phyloP scores from a whole-genome alignment of 805 yeast genomes.

The Candida peoriensis region DNA sequence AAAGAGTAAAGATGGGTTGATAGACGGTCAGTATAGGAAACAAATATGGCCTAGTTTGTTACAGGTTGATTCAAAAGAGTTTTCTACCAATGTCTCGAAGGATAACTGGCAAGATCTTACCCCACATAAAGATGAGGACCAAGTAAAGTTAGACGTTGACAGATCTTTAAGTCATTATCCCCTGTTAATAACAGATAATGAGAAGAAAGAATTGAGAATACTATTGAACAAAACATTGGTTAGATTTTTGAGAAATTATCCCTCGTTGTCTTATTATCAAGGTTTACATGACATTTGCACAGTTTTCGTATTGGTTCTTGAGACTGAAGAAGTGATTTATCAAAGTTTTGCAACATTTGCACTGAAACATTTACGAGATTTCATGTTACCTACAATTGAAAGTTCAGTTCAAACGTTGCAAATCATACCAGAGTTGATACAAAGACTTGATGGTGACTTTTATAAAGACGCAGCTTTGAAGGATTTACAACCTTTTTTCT shows the following conservation, averaged over 20 bases:
- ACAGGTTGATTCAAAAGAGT: slow-evolving; percentile 31
- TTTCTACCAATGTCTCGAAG: no score
- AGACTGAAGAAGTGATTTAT: slow-evolving; percentile 28
- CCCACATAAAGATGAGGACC: slow-evolving; percentile 67
- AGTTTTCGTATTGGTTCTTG: slow-evolving; percentile 52
- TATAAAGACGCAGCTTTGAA: slow-evolving; percentile 29
- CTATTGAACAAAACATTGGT: slow-evolving; percentile 37
- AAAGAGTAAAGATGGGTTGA: slow-evolving; percentile 43
- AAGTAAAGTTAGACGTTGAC: slow-evolving; percentile 71
- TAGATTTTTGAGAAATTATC: slow-evolving; percentile 54
- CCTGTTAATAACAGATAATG: slow-evolving; percentile 13
- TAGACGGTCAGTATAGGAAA: slow-evolving; percentile 35
- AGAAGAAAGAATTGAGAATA: slow-evolving; percentile 18
- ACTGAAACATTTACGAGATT: slow-evolving; percentile 68
- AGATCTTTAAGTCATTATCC: slow-evolving; percentile 56
- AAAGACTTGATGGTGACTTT: slow-evolving; percentile 40
- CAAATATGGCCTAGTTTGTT: slow-evolving; percentile 47
- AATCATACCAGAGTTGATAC: slow-evolving; percentile 60
- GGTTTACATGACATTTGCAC: slow-evolving; percentile 89
- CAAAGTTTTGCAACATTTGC: slow-evolving; percentile 46
- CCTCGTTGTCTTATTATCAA: slow-evolving; percentile 73
- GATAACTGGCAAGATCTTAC: slow-evolving; percentile 2
- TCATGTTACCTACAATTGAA: slow-evolving; percentile 67
- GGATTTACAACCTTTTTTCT: slow-evolving; percentile 55
- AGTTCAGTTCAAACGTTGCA: slow-evolving; percentile 61